Conservation (phyloP, 495 filamentous ascomycete species). For the Hyphodiscus hymeniophilus region DNA sequence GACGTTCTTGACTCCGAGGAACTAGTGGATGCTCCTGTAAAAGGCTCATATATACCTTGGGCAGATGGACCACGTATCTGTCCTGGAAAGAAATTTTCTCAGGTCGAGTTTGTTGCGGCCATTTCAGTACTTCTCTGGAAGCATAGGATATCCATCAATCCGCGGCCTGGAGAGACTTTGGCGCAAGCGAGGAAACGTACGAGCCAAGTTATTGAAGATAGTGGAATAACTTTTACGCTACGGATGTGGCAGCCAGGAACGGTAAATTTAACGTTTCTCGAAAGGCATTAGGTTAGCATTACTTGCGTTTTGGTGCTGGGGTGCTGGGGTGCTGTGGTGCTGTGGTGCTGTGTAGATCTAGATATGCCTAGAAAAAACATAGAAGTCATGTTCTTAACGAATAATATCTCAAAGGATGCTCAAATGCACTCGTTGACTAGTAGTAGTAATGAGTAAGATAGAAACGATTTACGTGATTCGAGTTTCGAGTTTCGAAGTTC, state of each 20-base stretch:
- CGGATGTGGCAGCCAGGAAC: constrained; percentile 34
- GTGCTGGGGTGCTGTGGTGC: no score
- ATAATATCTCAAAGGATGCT: no score
- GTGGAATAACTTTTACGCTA: constrained; percentile 27
- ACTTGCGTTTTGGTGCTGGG: no score
- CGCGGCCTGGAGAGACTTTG: constrained; percentile 23
- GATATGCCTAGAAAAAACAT: no score
- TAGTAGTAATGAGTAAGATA: no score
- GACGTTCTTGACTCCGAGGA: constrained; percentile 16
- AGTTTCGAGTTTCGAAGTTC: no score
- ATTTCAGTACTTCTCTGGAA: constrained; percentile 35
- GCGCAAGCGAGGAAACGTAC: constrained; percentile 27
- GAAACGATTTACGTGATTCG: no score
- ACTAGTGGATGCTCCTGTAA: constrained; percentile 24
- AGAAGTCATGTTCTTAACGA: no score
- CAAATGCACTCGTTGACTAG: no score
- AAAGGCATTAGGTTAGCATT: no score
- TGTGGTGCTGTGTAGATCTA: no score
- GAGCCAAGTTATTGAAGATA: constrained; percentile 28
- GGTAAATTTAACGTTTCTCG: constrained; percentile 21
- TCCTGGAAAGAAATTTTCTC: constrained; percentile 42
- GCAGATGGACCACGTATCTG: constrained; percentile 38
- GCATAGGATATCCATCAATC: constrained; percentile 25
- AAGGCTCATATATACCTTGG: constrained; percentile 39
- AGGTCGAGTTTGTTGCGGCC: constrained; percentile 46